Conservation (phyloP, 352 stramenopile species). For the Pythium phragmitis region DNA sequence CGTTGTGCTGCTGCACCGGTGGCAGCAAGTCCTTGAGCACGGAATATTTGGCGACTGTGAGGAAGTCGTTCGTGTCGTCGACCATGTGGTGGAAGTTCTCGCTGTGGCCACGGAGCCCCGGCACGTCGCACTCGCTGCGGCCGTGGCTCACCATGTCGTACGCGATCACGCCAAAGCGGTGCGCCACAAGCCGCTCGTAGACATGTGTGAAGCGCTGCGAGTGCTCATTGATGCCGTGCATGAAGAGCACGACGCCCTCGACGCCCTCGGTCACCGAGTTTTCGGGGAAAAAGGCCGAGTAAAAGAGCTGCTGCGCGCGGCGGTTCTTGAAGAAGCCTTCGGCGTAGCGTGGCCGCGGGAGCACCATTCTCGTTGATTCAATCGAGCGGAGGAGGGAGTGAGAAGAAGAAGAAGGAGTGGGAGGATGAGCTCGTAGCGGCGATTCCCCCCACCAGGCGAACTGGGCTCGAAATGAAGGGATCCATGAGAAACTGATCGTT, state of each 20-base stretch:
- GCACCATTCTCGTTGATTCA: conserved; percentile 11
- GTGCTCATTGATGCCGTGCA: conserved; percentile 70
- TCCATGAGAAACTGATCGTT: not conserved
- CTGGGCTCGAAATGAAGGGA: not conserved
- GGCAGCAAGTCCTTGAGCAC: conserved; percentile 41
- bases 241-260: conserved; percentile 53
- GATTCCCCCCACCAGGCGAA: not conserved
- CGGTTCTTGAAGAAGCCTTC: conserved; percentile 48
- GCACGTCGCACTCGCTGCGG: conserved; percentile 45
- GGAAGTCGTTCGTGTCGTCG: conserved; percentile 67
- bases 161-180: conserved; percentile 53
- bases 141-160: conserved; percentile 68
- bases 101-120: conserved; percentile 37
- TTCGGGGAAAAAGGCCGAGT: conserved; percentile 47
- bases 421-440: not conserved
- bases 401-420: not conserved
- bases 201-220: conserved; percentile 56
- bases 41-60: conserved; percentile 39
- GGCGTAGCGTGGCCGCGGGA: conserved; percentile 17
- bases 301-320: conserved; percentile 55
- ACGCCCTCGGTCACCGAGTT: conserved; percentile 26
- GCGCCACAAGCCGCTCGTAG: conserved; percentile 43
- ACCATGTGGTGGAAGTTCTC: conserved; percentile 64
- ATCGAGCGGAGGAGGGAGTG: not conserved
- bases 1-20: conserved; percentile 6